A percentile compares a stretch with the other conserved stretches of the same genome.
Evolutionary conservation across 2,329 filamentous ascomycete species (phyloP).

Genomic region (Dactylella cylindrospora): DNA sequence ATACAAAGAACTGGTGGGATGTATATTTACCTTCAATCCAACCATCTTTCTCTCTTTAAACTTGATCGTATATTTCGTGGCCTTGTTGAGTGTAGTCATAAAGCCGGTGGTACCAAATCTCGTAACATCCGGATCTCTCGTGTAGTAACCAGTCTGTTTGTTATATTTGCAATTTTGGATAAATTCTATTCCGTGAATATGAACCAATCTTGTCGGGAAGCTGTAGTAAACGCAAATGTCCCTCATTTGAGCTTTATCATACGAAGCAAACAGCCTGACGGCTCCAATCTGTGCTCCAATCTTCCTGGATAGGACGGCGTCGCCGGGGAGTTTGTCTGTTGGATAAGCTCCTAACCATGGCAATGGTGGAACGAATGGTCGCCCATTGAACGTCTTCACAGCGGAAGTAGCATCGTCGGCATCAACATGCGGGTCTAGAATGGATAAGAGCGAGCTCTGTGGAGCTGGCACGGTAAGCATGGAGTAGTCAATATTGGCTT

Average conservation of each 20-base stretch:
- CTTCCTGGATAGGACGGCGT: conserved; percentile 30
- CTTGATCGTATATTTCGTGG: conserved; percentile 9
- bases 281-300: conserved; percentile 33
- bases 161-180: conserved; percentile 7
- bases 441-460: conserved; percentile 18
- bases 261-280: conserved; percentile 16
- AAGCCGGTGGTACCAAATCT: conserved; percentile 35
- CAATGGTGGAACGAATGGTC: conserved; percentile 36
- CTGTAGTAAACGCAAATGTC: conserved; percentile 37
- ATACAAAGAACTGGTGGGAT: background rate
- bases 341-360: conserved; percentile 36
- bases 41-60: conserved; percentile 25
- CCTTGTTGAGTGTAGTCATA: conserved; percentile 37
- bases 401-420: conserved; percentile 17
- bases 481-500: conserved; percentile 29
- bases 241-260: conserved; percentile 15
- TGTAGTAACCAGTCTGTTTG: background rate
- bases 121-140: conserved; percentile 4
- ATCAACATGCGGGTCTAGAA: conserved; percentile 26
- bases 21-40: conserved; percentile 27
- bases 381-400: conserved; percentile 25
- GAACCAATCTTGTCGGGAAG: conserved; percentile 33
- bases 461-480: conserved; percentile 16
- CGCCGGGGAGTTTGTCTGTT: conserved; percentile 25
- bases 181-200: conserved; percentile 42